These are phyloP conservation scores for Naganishia onofrii DNA, from an alignment of 768 basidiomycete species.

Conservation along the genomic window DNA sequence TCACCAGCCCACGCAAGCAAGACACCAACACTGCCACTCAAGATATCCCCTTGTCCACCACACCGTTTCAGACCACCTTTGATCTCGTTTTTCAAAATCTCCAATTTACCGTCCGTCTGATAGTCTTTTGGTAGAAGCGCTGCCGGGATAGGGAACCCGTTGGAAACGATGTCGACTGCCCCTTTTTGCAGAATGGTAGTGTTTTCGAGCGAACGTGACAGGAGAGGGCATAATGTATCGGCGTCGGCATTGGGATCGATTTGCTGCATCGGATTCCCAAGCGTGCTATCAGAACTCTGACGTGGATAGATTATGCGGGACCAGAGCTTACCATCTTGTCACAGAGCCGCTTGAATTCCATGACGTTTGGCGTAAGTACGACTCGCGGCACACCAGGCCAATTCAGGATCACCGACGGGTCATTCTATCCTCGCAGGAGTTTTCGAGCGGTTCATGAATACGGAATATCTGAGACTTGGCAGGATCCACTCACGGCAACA, in stretches of 20 bases:
- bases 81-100: slow-evolving; percentile 65
- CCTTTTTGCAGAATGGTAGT: slow-evolving; percentile 92
- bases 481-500: slow-evolving; percentile 53
- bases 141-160: slow-evolving; percentile 42
- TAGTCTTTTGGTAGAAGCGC: slow-evolving; percentile 55
- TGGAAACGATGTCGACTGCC: slow-evolving; percentile 72
- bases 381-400: slow-evolving; percentile 73
- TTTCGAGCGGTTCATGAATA: not conserved
- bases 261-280: slow-evolving; percentile 41
- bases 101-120: slow-evolving; percentile 47
- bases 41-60: slow-evolving; percentile 93
- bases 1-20: slow-evolving; percentile 94
- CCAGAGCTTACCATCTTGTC: slow-evolving; percentile 64
- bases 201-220: slow-evolving; percentile 76
- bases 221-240: slow-evolving; percentile 62
- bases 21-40: slow-evolving; percentile 81
- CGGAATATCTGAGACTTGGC: not conserved
- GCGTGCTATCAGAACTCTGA: not conserved
- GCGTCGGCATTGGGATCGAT: slow-evolving; percentile 47
- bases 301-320: too few relatives aligned
- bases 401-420: slow-evolving; percentile 64
- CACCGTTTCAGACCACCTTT: slow-evolving; percentile 85
- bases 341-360: slow-evolving; percentile 82
- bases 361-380: slow-evolving; percentile 89
- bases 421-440: slow-evolving; percentile 55